Conservation (phyloP, 208 protist genomes). For the Crithidia brevicula region DNA sequence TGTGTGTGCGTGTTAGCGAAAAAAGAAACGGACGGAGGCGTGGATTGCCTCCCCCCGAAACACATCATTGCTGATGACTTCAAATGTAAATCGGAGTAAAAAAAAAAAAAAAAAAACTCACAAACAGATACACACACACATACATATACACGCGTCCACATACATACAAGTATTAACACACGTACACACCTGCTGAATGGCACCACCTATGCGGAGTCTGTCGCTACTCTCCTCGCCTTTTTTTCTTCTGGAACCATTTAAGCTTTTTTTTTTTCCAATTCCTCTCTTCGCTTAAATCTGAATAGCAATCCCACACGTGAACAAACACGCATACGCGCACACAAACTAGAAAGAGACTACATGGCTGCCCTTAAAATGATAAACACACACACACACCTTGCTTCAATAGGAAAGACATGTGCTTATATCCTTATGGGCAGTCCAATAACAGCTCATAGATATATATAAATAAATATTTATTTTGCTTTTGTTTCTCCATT, state of each 20-base stretch:
- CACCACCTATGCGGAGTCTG: neutral
- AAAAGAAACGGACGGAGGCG: neutral
- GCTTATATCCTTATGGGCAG: too few relatives aligned
- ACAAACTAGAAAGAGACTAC: too few relatives aligned
- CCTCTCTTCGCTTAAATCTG: too few relatives aligned
- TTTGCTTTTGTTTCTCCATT: too few relatives aligned
- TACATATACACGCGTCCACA: neutral
- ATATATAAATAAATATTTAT: too few relatives aligned
- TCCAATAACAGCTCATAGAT: too few relatives aligned
- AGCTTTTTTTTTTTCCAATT: neutral
- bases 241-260: neutral
- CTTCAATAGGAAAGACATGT: too few relatives aligned
- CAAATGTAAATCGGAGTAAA: neutral
- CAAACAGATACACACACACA: neutral
- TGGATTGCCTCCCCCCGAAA: neutral
- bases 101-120: neutral
- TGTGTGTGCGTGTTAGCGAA: too few relatives aligned
- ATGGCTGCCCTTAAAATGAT: too few relatives aligned
- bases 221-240: neutral
- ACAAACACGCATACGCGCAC: too few relatives aligned
- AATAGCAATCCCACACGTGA: too few relatives aligned
- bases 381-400: too few relatives aligned
- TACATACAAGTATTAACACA: neutral
- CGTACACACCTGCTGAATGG: neutral
- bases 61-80: conserved; percentile 21